Base-by-base conservation (phyloP, 73 alveolate genomes). In the Tetrahymena thermophila region DNA sequence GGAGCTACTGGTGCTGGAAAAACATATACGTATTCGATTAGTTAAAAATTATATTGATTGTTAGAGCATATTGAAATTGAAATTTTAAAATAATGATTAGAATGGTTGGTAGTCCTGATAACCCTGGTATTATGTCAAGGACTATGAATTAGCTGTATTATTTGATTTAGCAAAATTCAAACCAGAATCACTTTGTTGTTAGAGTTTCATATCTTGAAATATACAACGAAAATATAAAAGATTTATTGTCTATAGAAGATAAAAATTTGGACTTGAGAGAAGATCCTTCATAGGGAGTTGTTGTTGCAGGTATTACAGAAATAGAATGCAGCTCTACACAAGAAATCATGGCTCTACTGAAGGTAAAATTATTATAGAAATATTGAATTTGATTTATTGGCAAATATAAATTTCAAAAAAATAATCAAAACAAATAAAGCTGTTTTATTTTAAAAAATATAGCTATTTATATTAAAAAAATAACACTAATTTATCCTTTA, bases 1-100 rank as follows among this genome's bases (percentile, higher is more conserved):
- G 99, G 99, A 43, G 98, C 97, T 56, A 98, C 99, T 42, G 99
- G 99, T 14, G 98, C 99, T 17, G 99, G 99, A 3, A 98, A 98
- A 95, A 98, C 99, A 3, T 98, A 94, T 96, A 98, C 99, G 89
- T 96, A 96, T 56, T 93, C 96, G 35, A 93, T 96, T 35, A 94
- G 94, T 93, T 93, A 95, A 93, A n/a, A 55, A 40, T n/a, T 34
- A 17, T 35, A 21, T 34, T 85, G 21, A 40, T 23, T 38, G 23
- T 85, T 42, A 8, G 44, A 23, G 28, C 28, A 34, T 85, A 38
- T 8, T n/a, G 43, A 95, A 58, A 93, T 96, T 97, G 94, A 98
- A 99, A n/a, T 97, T 97, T 96, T 93, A 97, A 58, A 98, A 97
- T 71, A 3, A 71, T n/a, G 31, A 50, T 25, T 71, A 97, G 98